Base-by-base conservation (phyloP, 345 rosid genomes). In the Rhizophora apiculata region DNA sequence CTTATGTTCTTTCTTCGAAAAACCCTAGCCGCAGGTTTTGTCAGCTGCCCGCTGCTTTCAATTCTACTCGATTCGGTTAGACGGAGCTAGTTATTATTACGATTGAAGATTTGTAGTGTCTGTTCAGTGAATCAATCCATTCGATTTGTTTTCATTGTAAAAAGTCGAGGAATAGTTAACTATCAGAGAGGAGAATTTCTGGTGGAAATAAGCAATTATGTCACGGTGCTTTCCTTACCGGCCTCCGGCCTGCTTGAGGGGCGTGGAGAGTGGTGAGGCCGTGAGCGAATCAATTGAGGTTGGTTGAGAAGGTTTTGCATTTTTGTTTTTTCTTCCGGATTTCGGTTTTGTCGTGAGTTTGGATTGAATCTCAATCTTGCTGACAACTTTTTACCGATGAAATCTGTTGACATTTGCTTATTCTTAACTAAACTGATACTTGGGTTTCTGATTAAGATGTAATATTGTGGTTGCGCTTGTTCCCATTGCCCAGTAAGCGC, bases 211-310 rank as follows among this genome's bases (percentile, higher is more conserved):
- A 76, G 78, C 68, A 13, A 85, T 5, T 6, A 32, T 89, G 91
- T 76, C 91, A 54, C 81, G 83, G 64, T 84, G 87, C 84, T 85
- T 77, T 72, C 85, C 87, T 57, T 83, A 74, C 70, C 78, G 81
- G 63, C 81, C 79, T 68, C 65, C 76, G 22, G 64, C 76, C 56
- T 70, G 73, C 70, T 64, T 68, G 64, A 71, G 79, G 79, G 78
- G 64, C 74, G 83, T 82, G 27, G 67, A 69, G 20, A 39, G 81
- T 67, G 74, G 70, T 69, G 79, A 76, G 65, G 72, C 80, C 77
- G 79, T 79, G 85, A 82, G 77, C 75, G 73, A 81, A 48, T 79
- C 86, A 71, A 78, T 80, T 75, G 81, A 89, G 96, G 92, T 89
- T 87, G 64, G 96, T 85, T 82, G 77, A 79, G 77, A 84, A 64